A percentile compares a stretch with the other conserved stretches of the same genome.
phyloP scores from a whole-genome alignment of 2,329 filamentous ascomycete genomes.

The Stagonosporopsis tanaceti region DNA sequence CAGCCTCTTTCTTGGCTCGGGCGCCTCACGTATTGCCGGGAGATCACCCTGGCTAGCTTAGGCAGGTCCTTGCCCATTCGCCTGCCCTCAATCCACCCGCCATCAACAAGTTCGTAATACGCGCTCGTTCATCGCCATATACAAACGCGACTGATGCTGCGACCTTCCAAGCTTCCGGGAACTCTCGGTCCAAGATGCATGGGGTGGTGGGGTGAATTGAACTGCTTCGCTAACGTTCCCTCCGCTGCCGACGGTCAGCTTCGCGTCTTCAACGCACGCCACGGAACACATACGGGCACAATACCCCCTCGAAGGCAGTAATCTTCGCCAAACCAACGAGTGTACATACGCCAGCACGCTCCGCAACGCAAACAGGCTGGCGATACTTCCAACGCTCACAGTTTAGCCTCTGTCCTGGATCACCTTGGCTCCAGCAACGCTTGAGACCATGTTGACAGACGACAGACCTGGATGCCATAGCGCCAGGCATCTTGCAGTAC shows the following conservation, averaged over 20 bases:
- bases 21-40: background rate
- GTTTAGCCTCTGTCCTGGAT: constrained; percentile 28
- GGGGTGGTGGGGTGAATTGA: constrained; percentile 16
- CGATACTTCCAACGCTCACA: constrained; percentile 24
- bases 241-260: constrained; percentile 1
- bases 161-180: constrained; percentile 20
- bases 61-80: constrained; percentile 3
- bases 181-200: constrained; percentile 12
- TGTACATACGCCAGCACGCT: constrained; percentile 51
- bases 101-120: constrained; percentile 22
- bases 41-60: constrained; percentile 3
- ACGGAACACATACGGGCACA: constrained; percentile 51
- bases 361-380: constrained; percentile 18
- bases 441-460: constrained; percentile 7
- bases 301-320: constrained; percentile 59
- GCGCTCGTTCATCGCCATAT: constrained; percentile 20
- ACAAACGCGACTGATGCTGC: constrained; percentile 20
- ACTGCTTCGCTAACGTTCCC: constrained; percentile 21
- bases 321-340: constrained; percentile 56
- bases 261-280: background rate
- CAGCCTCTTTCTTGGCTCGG: constrained; percentile 1
- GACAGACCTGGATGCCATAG: no score
- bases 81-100: constrained; percentile 21
- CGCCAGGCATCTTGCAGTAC: no score
- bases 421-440: constrained; percentile 26